phyloP scores from a whole-genome alignment of 805 yeast genomes.

The Middelhovenomyces tepae region DNA sequence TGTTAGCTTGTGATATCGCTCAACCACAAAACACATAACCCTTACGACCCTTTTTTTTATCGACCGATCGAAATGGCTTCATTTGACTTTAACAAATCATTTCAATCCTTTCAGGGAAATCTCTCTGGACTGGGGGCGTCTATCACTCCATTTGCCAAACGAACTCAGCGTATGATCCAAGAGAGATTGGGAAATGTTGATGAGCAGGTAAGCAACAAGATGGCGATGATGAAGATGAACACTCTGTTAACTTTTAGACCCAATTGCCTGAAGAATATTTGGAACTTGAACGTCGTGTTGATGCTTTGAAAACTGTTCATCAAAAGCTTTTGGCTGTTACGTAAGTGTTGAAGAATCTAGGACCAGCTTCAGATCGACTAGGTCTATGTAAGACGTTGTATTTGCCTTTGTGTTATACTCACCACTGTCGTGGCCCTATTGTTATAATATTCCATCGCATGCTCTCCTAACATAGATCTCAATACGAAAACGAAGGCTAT shows the following conservation, averaged over 20 bases:
- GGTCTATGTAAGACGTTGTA: conserved; percentile 35
- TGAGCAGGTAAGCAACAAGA: conserved; percentile 39
- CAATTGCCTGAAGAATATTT: conserved; percentile 78
- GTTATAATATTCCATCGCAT: too few relatives aligned
- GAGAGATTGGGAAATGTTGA: conserved; percentile 73
- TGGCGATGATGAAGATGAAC: background rate
- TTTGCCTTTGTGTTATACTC: too few relatives aligned
- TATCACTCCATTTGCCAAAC: conserved; percentile 67
- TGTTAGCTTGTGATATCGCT: too few relatives aligned
- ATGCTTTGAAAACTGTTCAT: conserved; percentile 62
- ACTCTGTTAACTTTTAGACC: conserved; percentile 29
- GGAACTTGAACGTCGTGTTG: conserved; percentile 64
- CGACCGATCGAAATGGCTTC: too few relatives aligned
- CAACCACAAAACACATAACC: too few relatives aligned
- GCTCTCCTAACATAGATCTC: conserved; percentile 31
- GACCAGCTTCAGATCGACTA: conserved; percentile 32
- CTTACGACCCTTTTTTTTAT: too few relatives aligned
- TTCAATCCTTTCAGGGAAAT: conserved; percentile 26
- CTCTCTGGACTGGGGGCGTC: conserved; percentile 31
- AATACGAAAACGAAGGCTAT: conserved; percentile 67
- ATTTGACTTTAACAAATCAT: conserved; percentile 31
- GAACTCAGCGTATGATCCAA: conserved; percentile 71
- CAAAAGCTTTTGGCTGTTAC: conserved; percentile 46
- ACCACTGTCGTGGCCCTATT: too few relatives aligned
- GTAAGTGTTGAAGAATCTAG: conserved; percentile 17